Percentiles rank a stretch among this genome's conserved stretches.
phyloP scores from a whole-genome alignment of 768 basidiomycete genomes.

The Serendipita vermifera region DNA sequence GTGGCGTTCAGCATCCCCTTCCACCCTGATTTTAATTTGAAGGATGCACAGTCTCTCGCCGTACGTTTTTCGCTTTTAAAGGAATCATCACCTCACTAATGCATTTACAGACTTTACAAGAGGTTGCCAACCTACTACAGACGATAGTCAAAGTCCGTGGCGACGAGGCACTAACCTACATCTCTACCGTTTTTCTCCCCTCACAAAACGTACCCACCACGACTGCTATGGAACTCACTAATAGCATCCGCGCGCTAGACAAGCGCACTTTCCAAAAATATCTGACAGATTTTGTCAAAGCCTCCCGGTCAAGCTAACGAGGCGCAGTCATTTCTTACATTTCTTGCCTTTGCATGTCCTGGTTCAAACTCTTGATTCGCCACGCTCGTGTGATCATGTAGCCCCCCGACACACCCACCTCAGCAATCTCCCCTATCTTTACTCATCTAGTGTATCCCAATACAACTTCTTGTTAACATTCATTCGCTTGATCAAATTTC shows the following conservation, averaged over 20 bases:
- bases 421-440: too few relatives aligned
- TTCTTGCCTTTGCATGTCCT: too few relatives aligned
- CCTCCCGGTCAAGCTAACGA: too few relatives aligned
- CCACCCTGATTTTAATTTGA: slow-evolving; percentile 66
- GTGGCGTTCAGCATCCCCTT: slow-evolving; percentile 72
- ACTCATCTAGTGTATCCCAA: too few relatives aligned
- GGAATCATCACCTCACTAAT: not conserved
- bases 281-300: slow-evolving; percentile 64
- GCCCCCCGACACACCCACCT: too few relatives aligned
- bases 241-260: slow-evolving; percentile 62
- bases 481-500: too few relatives aligned
- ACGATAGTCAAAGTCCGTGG: slow-evolving; percentile 63
- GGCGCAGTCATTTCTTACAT: too few relatives aligned
- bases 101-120: slow-evolving; percentile 58
- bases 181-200: slow-evolving; percentile 69
- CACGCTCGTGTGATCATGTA: too few relatives aligned
- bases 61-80: slow-evolving; percentile 33
- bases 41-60: slow-evolving; percentile 74
- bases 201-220: slow-evolving; percentile 77
- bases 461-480: too few relatives aligned
- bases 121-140: slow-evolving; percentile 78
- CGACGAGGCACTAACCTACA: slow-evolving; percentile 68
- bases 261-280: slow-evolving; percentile 71
- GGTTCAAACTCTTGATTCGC: too few relatives aligned
- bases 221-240: slow-evolving; percentile 61